A percentile compares a stretch with the other conserved stretches of the same genome.
These are phyloP conservation scores for Pythium biforme DNA, from an alignment of 352 stramenopile genomes.

Conservation along the genomic window DNA sequence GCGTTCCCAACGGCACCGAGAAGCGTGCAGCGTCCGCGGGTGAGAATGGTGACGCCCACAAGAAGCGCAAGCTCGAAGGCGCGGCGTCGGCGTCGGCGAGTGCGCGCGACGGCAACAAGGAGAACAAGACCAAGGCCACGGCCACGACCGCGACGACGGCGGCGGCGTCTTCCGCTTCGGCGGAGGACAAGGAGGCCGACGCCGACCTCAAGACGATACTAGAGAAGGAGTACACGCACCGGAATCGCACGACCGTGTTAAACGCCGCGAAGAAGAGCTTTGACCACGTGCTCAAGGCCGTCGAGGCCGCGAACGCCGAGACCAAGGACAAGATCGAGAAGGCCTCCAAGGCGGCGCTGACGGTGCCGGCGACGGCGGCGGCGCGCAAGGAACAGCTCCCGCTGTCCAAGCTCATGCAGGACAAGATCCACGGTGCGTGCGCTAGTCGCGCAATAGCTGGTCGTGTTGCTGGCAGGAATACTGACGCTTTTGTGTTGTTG, in stretches of 20 bases:
- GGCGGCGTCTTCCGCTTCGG: conserved; percentile 19
- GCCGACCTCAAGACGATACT: conserved; percentile 58
- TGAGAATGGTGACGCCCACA: conserved; percentile 17
- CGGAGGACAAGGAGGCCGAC: conserved; percentile 35
- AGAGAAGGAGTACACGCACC: conserved; percentile 63
- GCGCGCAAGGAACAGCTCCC: conserved; percentile 65
- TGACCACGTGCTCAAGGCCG: conserved; percentile 76
- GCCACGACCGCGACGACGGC: background rate
- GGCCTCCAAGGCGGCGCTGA: conserved; percentile 61
- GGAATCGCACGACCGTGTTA: conserved; percentile 72
- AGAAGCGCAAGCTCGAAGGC: conserved; percentile 32
- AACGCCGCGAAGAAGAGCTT: conserved; percentile 81
- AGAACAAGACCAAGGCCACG: conserved; percentile 31
- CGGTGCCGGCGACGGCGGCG: conserved; percentile 32
- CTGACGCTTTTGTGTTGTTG: background rate
- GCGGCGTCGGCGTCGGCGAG: conserved; percentile 15
- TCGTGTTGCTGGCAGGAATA: too few species aligned
- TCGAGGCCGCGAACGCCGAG: conserved; percentile 80
- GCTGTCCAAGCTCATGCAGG: conserved; percentile 62
- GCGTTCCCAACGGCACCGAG: background rate
- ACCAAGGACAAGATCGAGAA: conserved; percentile 88
- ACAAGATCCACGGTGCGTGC: conserved; percentile 65
- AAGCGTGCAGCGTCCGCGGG: conserved; percentile 20
- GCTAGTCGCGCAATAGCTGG: too few species aligned
- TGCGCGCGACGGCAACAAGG: conserved; percentile 35